phyloP scores from a whole-genome alignment of 140 eudicot genomes.

The Flaveria floridana region DNA sequence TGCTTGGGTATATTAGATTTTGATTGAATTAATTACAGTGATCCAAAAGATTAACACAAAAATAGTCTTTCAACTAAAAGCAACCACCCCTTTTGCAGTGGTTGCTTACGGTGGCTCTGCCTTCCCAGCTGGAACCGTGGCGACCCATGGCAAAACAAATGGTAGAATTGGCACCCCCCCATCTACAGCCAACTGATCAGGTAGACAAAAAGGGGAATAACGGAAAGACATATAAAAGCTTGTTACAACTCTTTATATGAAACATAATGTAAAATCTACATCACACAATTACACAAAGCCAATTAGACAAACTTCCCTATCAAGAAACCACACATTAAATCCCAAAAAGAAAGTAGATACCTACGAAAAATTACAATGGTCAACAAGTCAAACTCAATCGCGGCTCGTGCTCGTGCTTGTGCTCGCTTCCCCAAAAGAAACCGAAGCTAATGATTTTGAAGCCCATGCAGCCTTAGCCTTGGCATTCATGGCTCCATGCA shows the following conservation, averaged over 20 bases:
- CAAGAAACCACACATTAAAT: constrained; percentile 22
- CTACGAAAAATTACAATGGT: constrained; percentile 5
- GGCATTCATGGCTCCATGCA: constrained; percentile 87
- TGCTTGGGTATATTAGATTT: too few relatives aligned
- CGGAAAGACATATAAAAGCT: background rate
- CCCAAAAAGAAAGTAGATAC: constrained; percentile 19
- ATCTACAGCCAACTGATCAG: background rate
- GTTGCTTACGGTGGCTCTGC: background rate
- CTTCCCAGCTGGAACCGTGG: background rate
- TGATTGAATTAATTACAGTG: background rate
- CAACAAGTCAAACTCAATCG: constrained; percentile 26
- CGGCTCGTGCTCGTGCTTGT: constrained; percentile 62
- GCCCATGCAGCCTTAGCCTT: constrained; percentile 80
- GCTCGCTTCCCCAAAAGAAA: constrained; percentile 77
- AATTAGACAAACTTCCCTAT: constrained; percentile 30
- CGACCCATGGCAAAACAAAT: background rate
- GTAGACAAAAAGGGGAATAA: background rate
- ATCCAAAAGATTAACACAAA: too few relatives aligned
- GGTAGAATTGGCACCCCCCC: background rate
- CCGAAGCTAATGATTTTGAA: constrained; percentile 82
- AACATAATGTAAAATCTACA: constrained; percentile 50
- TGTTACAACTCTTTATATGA: constrained; percentile 21
- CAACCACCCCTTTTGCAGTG: background rate
- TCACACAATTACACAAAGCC: constrained; percentile 27
- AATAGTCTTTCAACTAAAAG: background rate